Evolutionary conservation across 495 filamentous ascomycete species (phyloP), one percentile per base, ranked within the genome.

Genomic region (Hypomontagnella submonticulosa): DNA sequence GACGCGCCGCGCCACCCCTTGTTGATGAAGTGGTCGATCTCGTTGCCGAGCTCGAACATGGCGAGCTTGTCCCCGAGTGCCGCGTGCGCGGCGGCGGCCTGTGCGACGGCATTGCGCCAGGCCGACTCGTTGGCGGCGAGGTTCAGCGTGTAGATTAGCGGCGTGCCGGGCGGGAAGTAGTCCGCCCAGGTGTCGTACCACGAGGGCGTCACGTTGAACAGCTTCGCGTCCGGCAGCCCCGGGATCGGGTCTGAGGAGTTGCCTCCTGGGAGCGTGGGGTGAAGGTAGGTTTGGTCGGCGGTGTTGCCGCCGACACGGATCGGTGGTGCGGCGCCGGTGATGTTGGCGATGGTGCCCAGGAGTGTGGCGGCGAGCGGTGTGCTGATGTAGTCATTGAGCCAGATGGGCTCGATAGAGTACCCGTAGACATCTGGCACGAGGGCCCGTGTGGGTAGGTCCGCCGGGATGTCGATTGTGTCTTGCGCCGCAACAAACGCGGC

Each of bases 21-120:
- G 53, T 61, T 56, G 50, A 73, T 71, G 67, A 67, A 74, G 27
- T 74, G 72, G 58, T 74, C 72, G 51, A 74, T 66, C 52, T 74
- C 72, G 61, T 74, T 74, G 43, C 72, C 72, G 18, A 74, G 72
- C 58, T 74, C 72, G 41, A 74, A 58, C 32, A 61, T 41, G 12
- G 38, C 47, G 16, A 74, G 70, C 23, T 56, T 58, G 15, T 49
- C 19, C 16, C 70, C 72, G 0, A 74, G 70, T 32, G 57, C 55
- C 13, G 58, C 51, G 67, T 69, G 58, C 42, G 52, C 70, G 4
- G 70, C 70, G 15, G 42, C 48, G 1, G 70, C 72, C 44, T 74
- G 23, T 2, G 67, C 61, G 1, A 73, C 58, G 10, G 70, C 72
- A 54, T 59, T 71, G 11, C 70, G 43, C 67, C 67, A 74, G 16